Percentiles rank a stretch among this genome's conserved stretches.
These are phyloP conservation scores for Irpex lacteus DNA, from an alignment of 1,284 basidiomycete species.

Conservation along the genomic window DNA sequence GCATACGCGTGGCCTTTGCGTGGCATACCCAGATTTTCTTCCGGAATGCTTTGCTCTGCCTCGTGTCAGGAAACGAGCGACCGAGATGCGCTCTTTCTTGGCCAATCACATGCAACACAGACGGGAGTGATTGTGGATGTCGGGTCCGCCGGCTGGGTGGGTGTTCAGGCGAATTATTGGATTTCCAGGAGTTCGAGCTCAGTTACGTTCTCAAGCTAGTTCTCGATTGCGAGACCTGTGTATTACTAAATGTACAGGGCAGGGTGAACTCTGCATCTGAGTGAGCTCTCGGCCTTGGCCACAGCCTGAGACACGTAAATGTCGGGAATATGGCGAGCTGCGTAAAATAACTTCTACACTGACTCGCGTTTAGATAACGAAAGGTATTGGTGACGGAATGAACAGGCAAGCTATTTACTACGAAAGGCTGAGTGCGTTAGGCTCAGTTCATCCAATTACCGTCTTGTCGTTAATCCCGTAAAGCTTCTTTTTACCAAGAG, in stretches of 20 bases:
- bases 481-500: not conserved
- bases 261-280: too few species aligned
- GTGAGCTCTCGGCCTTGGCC: too few species aligned
- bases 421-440: not conserved
- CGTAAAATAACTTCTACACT: not conserved
- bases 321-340: not conserved
- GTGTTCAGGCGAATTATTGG: not conserved
- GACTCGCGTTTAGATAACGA: not conserved
- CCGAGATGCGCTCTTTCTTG: not conserved
- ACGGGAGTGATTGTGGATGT: not conserved
- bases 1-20: constrained; percentile 1
- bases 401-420: too few species aligned
- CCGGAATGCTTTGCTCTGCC: not conserved
- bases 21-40: not conserved
- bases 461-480: not conserved
- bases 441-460: not conserved
- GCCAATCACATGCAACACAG: not conserved
- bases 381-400: not conserved
- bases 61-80: not conserved
- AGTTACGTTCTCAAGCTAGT: too few species aligned
- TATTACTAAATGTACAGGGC: not conserved
- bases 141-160: not conserved
- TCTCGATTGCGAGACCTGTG: not conserved
- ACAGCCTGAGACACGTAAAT: not conserved
- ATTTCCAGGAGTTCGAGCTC: not conserved